Evolutionary conservation across 108 stramenopile species (phyloP), one percentile per base, ranked within the genome.

Genomic region (Stephanodiscus triporus): DNA sequence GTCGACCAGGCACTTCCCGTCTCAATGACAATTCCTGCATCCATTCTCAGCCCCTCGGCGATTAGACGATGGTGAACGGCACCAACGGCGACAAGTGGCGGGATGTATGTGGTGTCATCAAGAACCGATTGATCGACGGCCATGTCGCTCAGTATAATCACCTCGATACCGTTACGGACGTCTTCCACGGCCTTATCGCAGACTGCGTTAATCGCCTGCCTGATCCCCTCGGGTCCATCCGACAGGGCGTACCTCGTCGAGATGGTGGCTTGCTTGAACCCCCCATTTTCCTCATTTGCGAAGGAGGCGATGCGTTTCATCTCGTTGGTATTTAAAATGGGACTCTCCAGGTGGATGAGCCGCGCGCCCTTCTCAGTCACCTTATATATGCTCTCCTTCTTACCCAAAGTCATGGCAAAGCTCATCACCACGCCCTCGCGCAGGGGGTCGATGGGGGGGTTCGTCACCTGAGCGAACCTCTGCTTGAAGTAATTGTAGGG

Each of bases 401-500:
- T 88, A 50, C 98, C 98, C 23, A 99, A 80, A 63, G 95, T 94
- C 94, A 95, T 97, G 68, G 86, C 91, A 14, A 98, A 90, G 17
- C 94, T 94, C 98, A 99, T 99, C 60, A 98, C 97, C 66, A 94
- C 86, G 62, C 96, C 96, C 84, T 99, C 98, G 29, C 97, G 85
- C 17, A 99, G 86, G 10, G 98, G 97, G 72, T 99, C 98, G 71
- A 99, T 99, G 29, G 98, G 97, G 63, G 98, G 98, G 68, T 99
- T 99, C 47, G 98, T 99, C 23, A 99, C 98, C 84, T 98, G 93
- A 27, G 98, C 98, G 62, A 93, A 93, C 34, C 92, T 90, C 84
- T 99, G 98, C 84, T 99, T 98, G 85, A 99, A 98, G 81, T 99
- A 99, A 83, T 97, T 96, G 87, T 92, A 97, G 34, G 92, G 75